These are phyloP conservation scores for Neurospora crassa DNA, from an alignment of 2,329 filamentous ascomycete species.

Conservation along the genomic window DNA sequence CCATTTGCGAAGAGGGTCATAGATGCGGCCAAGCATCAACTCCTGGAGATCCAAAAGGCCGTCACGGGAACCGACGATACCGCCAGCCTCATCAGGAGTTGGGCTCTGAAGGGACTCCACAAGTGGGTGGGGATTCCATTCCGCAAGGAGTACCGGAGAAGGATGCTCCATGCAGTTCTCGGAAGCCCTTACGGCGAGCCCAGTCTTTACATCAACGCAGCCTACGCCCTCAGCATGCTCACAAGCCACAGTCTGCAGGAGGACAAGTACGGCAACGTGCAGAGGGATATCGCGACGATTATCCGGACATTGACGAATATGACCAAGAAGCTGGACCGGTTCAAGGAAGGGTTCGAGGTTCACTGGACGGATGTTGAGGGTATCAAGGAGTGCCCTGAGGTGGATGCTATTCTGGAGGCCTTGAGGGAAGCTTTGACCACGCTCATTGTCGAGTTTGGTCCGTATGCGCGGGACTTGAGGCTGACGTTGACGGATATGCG, in stretches of 20 bases:
- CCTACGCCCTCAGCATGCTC: conserved; percentile 59
- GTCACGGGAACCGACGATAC: conserved; percentile 40
- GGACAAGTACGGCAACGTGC: conserved; percentile 79
- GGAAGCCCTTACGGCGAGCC: conserved; percentile 64
- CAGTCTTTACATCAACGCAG: conserved; percentile 59
- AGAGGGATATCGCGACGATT: conserved; percentile 65
- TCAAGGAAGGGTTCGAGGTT: conserved; percentile 46
- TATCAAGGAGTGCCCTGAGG: conserved; percentile 47
- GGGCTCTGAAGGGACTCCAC: conserved; percentile 37
- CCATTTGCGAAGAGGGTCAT: conserved; percentile 42
- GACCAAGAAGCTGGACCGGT: conserved; percentile 59
- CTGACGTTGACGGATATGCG: conserved; percentile 63
- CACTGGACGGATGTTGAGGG: conserved; percentile 75
- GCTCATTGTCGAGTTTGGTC: conserved; percentile 62
- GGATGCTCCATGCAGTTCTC: conserved; percentile 57
- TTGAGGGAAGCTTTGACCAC: conserved; percentile 56
- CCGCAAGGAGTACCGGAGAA: conserved; percentile 57
- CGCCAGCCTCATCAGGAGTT: conserved; percentile 36
- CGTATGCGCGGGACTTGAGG: conserved; percentile 62
- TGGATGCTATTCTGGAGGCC: conserved; percentile 58
- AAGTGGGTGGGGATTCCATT: conserved; percentile 57
- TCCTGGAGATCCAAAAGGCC: conserved; percentile 46
- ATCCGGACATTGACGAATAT: conserved; percentile 63
- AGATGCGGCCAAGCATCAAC: conserved; percentile 35
- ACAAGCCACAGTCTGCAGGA: conserved; percentile 66